Evolutionary conservation across 2,329 filamentous ascomycete genomes (phyloP), one percentile per base, ranked within the genome.

Genomic region (Aureobasidium melanogenum): DNA sequence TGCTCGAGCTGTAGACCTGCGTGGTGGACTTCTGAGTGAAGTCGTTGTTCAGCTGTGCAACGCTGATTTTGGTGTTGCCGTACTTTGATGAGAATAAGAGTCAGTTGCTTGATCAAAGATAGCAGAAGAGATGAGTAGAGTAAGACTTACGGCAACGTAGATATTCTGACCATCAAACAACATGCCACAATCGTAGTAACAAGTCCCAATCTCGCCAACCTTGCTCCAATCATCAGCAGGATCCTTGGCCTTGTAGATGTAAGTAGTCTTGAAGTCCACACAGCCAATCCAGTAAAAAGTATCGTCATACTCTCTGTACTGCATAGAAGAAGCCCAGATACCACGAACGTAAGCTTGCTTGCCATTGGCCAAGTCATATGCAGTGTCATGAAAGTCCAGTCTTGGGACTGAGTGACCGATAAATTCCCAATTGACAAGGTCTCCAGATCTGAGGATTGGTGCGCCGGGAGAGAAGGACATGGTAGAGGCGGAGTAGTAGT

Each of bases 281-380:
- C 82, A 85, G 1, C 82, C 83, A 9, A 82, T 75, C 82, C 82
- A 85, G 71, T 84, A 83, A 69, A 77, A 85, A 1, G 72, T 70
- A 1, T 75, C 73, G 30, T 75, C 79, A 34, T 76, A 79, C 51
- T 76, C 66, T 7, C 80, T 76, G 67, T 84, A 84, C 5, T 77
- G 72, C 62, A 85, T 71, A 0, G 77, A 79, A 0, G 79, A 82
- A 0, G 83, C 82, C 79, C 80, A 85, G 6, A 80, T 83, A 0
- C 83, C 82, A 47, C 77, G 74, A 9, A 79, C 74, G 63, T 85
- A 84, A 1, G 77, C 79, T 57, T 57, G 54, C 3, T 71, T 68
- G 2, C 72, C 71, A 52, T 72, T 73, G 8, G 69, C 70, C 10
- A 84, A 71, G 66, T 81, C 72, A 70, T 84, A 84, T 7, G 72